These are phyloP conservation scores for Aspergillus jensenii DNA, from an alignment of 2,329 filamentous ascomycete species.

Conservation along the genomic window DNA sequence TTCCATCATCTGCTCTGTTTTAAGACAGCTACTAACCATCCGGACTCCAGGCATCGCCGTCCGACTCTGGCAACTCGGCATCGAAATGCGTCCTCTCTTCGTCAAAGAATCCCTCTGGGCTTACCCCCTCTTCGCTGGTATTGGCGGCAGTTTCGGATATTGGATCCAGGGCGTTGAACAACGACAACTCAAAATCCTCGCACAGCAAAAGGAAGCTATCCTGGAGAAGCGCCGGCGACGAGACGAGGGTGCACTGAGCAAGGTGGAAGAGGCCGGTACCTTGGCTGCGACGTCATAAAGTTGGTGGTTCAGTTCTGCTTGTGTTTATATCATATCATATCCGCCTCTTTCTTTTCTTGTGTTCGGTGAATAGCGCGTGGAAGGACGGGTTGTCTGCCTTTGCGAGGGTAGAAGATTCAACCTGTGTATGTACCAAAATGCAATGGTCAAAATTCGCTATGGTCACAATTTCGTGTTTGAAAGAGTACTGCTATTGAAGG, in stretches of 20 bases:
- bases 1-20: no score
- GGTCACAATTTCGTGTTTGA: not conserved
- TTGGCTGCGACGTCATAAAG: slow-evolving; percentile 39
- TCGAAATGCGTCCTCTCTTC: slow-evolving; percentile 97
- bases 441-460: slow-evolving; percentile 21
- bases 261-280: slow-evolving; percentile 33
- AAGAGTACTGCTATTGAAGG: not conserved
- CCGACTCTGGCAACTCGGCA: slow-evolving; percentile 94
- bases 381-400: not conserved
- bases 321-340: slow-evolving; percentile 9
- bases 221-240: slow-evolving; percentile 86
- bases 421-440: slow-evolving; percentile 32
- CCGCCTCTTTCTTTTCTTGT: not conserved
- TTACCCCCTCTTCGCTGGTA: slow-evolving; percentile 83
- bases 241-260: slow-evolving; percentile 53
- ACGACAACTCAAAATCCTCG: slow-evolving; percentile 73
- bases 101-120: slow-evolving; percentile 80
- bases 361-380: not conserved
- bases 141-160: slow-evolving; percentile 92
- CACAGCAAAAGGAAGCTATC: slow-evolving; percentile 74
- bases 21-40: not conserved
- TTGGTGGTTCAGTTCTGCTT: slow-evolving; percentile 1
- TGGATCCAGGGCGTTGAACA: slow-evolving; percentile 91
- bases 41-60: slow-evolving; percentile 72
- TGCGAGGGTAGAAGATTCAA: not conserved